phyloP scores from a whole-genome alignment of 805 yeast genomes.

The Yamadazyma tumulicola region DNA sequence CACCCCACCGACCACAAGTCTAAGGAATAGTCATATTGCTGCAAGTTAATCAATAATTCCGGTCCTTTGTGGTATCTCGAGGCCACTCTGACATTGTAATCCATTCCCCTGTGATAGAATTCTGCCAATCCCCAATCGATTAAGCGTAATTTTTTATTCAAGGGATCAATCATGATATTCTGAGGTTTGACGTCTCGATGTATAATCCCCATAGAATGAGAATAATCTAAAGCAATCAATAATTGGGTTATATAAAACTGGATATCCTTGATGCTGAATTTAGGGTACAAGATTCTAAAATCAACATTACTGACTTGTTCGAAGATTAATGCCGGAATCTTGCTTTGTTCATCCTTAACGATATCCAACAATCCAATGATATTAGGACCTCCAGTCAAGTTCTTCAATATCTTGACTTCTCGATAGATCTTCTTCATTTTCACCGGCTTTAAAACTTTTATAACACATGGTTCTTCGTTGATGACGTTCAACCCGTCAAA shows the following conservation, averaged over 20 bases:
- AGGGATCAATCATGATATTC: conserved; percentile 88
- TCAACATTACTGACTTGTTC: conserved; percentile 84
- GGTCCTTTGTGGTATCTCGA: conserved; percentile 92
- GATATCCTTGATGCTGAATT: conserved; percentile 69
- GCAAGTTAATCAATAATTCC: conserved; percentile 77
- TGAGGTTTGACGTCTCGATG: conserved; percentile 95
- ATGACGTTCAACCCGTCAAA: conserved; percentile 75
- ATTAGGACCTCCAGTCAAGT: conserved; percentile 80
- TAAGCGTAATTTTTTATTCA: conserved; percentile 55
- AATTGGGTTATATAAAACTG: conserved; percentile 80
- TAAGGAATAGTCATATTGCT: conserved; percentile 82
- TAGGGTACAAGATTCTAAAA: conserved; percentile 82
- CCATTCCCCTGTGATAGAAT: conserved; percentile 84
- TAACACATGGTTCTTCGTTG: conserved; percentile 67
- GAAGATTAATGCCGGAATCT: conserved; percentile 85
- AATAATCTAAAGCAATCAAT: conserved; percentile 77
- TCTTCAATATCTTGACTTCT: conserved; percentile 83
- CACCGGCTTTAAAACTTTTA: conserved; percentile 90
- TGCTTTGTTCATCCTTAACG: conserved; percentile 80
- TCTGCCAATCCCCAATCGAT: conserved; percentile 97
- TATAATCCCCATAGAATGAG: conserved; percentile 92
- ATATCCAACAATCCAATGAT: conserved; percentile 73
- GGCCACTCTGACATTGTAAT: conserved; percentile 89
- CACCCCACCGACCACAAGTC: conserved; percentile 93
- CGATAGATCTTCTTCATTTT: conserved; percentile 89